Percentiles rank a stretch among this genome's conserved stretches.
These are phyloP conservation scores for Arthrobotrys sphaeroides DNA, from an alignment of 2,329 filamentous ascomycete genomes.

Conservation along the genomic window DNA sequence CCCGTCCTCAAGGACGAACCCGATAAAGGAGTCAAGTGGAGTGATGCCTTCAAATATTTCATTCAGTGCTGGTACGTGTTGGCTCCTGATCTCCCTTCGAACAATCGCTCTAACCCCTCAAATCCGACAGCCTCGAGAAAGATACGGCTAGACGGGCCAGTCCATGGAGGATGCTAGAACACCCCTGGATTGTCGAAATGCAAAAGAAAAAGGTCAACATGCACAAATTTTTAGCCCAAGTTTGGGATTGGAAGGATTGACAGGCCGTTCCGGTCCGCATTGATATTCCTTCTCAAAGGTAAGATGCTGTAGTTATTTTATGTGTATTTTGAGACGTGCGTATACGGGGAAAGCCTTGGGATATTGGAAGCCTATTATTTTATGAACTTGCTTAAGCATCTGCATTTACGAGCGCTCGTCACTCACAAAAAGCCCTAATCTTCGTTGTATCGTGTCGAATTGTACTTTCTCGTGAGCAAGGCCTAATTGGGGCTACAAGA, in stretches of 20 bases:
- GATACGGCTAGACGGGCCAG: constrained; percentile 85
- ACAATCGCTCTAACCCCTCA: background rate
- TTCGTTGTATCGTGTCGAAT: background rate
- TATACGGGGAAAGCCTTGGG: background rate
- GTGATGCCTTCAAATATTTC: constrained; percentile 97
- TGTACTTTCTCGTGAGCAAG: background rate
- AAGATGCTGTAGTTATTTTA: background rate
- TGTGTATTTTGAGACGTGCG: constrained; percentile 7
- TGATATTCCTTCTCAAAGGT: background rate
- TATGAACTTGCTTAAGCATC: constrained; percentile 15
- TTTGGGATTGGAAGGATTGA: constrained; percentile 93
- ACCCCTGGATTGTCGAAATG: constrained; percentile 99
- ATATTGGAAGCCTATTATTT: constrained; percentile 8
- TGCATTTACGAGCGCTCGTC: constrained; percentile 17
- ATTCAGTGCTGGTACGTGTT: constrained; percentile 97
- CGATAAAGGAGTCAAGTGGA: constrained; percentile 89
- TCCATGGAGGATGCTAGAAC: constrained; percentile 98
- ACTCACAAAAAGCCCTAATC: background rate
- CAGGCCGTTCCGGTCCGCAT: background rate
- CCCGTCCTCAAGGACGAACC: constrained; percentile 96
- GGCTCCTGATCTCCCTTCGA: constrained; percentile 20
- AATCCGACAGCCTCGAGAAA: constrained; percentile 80
- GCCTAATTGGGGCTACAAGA: too few relatives aligned
- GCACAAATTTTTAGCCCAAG: constrained; percentile 88
- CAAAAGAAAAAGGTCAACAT: constrained; percentile 96